phyloP scores from a whole-genome alignment of 306 rosid genomes.

The Cucumis sativus region DNA sequence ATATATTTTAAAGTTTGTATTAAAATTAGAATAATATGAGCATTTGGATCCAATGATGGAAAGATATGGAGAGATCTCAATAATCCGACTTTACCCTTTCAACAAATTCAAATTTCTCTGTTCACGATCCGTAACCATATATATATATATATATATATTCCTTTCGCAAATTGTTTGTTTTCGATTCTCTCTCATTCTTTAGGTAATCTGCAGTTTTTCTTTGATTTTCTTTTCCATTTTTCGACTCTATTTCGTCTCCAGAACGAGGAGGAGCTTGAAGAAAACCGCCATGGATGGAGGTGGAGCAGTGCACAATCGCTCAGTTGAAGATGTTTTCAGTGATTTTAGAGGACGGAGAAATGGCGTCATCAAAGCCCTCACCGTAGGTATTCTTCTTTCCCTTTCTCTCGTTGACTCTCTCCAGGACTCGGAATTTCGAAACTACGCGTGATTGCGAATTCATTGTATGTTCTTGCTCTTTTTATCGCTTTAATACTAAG shows the following conservation, averaged over 20 bases:
- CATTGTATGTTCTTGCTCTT: background rate
- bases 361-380: slow-evolving; percentile 76
- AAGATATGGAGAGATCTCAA: background rate
- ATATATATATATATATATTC: background rate
- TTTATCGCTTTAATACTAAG: background rate
- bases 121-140: background rate
- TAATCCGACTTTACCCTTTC: background rate
- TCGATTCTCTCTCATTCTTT: background rate
- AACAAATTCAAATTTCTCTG: background rate
- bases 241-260: background rate
- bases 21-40: background rate
- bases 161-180: background rate
- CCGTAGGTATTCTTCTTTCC: slow-evolving; percentile 34
- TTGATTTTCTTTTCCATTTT: background rate
- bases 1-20: background rate
- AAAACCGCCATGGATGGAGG: slow-evolving; percentile 37
- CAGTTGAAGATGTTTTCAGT: slow-evolving; percentile 85
- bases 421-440: background rate
- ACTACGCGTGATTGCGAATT: background rate
- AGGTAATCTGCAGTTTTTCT: background rate
- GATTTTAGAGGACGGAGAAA: slow-evolving; percentile 88
- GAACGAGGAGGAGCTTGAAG: background rate
- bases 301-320: slow-evolving; percentile 54
- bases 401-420: background rate
- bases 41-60: background rate